Evolutionary conservation across 805 yeast genomes (phyloP), one percentile per base, ranked within the genome.

Genomic region (Grigorovia jiainica): DNA sequence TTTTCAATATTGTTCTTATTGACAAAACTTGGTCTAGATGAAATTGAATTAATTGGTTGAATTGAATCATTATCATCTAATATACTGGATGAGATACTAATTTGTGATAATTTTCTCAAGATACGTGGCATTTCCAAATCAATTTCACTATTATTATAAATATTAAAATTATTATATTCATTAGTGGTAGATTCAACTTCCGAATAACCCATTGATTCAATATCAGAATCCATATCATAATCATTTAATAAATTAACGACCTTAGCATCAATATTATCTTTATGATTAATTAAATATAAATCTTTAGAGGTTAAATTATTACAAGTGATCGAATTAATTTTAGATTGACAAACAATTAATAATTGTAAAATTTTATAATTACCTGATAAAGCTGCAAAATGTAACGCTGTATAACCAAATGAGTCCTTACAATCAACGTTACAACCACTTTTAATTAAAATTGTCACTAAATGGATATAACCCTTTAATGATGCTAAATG

Each of bases 361-460:
- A 80, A 54, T 35, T 72, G 70, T 46, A 85, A 82, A 32, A 82
- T 68, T 37, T 74, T 79, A 40, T 84, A 67, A 54, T 82, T 73
- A 25, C 95, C 95, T 49, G 72, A 69, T 51, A 89, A 59, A 25
- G 87, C 75, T 0, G 97, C 95, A 55, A 83, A 79, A 60, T 89
- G 95, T 43, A 92, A 67, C 4, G 98, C 95, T 0, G 96, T 81
- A 47, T 76, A 75, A 1, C 95, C 96, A 56, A 80, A 84, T 34
- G 72, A 70, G 59, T 92, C 98, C 52, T 74, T 76, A 37, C 71
- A 67, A 60, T 86, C 89, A 35, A 81, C 70, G 53, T 81, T 75
- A 45, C 87, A 80, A 31, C 79, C 81, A 33, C 65, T 76, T 39
- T 72, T 77, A 4, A 89, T 65, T 53, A 92, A 70, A 21, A 79